Evolutionary conservation across 2,329 filamentous ascomycete species (phyloP).

Genomic region (Plenodomus lindquistii): DNA sequence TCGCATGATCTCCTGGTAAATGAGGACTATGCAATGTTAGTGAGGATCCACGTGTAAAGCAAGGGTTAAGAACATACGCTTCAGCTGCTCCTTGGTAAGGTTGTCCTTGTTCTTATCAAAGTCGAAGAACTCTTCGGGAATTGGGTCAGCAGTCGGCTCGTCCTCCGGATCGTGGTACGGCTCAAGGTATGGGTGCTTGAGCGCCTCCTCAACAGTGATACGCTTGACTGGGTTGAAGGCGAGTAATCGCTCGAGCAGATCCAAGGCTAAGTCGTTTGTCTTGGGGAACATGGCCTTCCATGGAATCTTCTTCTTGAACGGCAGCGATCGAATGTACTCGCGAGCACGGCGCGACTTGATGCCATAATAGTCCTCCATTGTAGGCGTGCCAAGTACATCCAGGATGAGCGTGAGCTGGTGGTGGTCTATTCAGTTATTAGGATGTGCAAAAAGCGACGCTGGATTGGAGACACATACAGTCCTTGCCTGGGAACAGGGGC

Average conservation of each 20-base stretch:
- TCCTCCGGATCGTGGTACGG: conserved; percentile 99
- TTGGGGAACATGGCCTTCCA: conserved; percentile 97
- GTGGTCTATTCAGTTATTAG: conserved; percentile 66
- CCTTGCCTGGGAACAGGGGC: conserved; percentile 96
- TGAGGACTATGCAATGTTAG: conserved; percentile 63
- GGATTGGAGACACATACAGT: conserved; percentile 66
- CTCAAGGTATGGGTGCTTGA: conserved; percentile 97
- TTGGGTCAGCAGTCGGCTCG: conserved; percentile 93
- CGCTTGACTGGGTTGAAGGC: conserved; percentile 99
- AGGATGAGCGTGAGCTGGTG: conserved; percentile 97
- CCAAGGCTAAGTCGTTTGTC: conserved; percentile 94
- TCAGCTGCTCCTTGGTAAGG: conserved; percentile 96
- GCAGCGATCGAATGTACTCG: conserved; percentile 96
- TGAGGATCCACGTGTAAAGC: neutral
- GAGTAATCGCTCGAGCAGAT: conserved; percentile 91
- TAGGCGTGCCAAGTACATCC: conserved; percentile 95
- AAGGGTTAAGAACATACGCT: conserved; percentile 61
- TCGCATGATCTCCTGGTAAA: conserved; percentile 95
- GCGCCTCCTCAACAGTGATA: conserved; percentile 94
- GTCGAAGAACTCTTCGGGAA: conserved; percentile 98
- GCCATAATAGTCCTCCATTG: conserved; percentile 99
- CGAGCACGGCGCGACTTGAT: conserved; percentile 97
- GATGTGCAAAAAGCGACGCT: neutral
- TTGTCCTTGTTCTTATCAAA: conserved; percentile 99
- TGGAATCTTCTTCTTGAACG: conserved; percentile 99